phyloP scores from a whole-genome alignment of 1,284 basidiomycete genomes.

The Tranzscheliella williamsii region DNA sequence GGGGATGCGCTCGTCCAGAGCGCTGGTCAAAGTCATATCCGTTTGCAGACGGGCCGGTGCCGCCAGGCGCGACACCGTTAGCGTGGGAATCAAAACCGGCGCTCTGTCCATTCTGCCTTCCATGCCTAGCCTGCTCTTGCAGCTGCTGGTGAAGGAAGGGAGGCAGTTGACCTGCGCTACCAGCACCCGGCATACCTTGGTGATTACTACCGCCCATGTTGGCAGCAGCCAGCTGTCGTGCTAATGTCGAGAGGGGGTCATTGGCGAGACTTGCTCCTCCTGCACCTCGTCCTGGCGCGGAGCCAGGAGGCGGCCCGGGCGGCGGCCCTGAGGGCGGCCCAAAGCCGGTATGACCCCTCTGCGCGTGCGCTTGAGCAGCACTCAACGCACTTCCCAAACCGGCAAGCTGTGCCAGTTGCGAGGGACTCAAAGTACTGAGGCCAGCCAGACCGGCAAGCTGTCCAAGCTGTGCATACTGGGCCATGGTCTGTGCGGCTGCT shows the following conservation, averaged over 20 bases:
- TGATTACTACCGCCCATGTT: constrained; percentile 11
- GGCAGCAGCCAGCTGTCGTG: constrained; percentile 39
- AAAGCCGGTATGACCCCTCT: constrained; percentile 9
- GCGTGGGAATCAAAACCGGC: background rate
- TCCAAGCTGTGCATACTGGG: constrained; percentile 47
- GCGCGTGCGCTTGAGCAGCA: constrained; percentile 32
- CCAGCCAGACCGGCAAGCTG: constrained; percentile 46
- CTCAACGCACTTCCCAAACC: constrained; percentile 43
- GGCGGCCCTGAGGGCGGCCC: too few species aligned
- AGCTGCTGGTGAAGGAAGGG: constrained; percentile 24
- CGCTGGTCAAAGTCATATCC: constrained; percentile 19
- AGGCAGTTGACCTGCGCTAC: constrained; percentile 8
- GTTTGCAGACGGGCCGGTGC: too few species aligned
- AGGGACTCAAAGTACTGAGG: constrained; percentile 38
- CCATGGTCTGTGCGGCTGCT: constrained; percentile 50
- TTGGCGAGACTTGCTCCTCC: constrained; percentile 11
- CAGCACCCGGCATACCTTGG: background rate
- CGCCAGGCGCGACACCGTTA: background rate
- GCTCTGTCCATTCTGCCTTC: background rate
- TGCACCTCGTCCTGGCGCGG: too few species aligned
- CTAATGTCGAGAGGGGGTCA: constrained; percentile 36
- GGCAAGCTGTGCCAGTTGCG: constrained; percentile 45
- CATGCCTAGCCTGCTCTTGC: constrained; percentile 5
- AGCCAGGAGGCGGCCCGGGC: too few species aligned
- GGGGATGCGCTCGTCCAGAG: background rate